phyloP scores from a whole-genome alignment of 2,329 filamentous ascomycete species.

The Botrytis elliptica region DNA sequence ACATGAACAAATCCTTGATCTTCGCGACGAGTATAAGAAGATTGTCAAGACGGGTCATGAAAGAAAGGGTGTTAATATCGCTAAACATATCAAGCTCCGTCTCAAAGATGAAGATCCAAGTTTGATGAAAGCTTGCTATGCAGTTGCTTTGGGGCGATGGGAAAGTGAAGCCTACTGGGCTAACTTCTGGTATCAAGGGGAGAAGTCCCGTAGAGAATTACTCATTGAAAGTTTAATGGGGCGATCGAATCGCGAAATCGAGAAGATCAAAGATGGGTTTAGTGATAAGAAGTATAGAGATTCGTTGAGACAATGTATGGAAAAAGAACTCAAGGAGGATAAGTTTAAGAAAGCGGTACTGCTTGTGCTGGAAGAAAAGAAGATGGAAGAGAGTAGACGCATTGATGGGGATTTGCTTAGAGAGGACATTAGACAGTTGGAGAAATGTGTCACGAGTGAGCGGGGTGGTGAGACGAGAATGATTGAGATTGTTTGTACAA shows the following conservation, averaged over 20 bases:
- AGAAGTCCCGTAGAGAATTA: constrained; percentile 79
- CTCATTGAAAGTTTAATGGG: constrained; percentile 94
- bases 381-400: constrained; percentile 68
- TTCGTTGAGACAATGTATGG: constrained; percentile 80
- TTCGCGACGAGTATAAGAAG: constrained; percentile 87
- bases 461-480: constrained; percentile 86
- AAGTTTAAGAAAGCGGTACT: constrained; percentile 92
- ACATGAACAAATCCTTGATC: constrained; percentile 81
- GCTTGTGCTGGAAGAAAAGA: constrained; percentile 74
- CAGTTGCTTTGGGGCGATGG: constrained; percentile 84
- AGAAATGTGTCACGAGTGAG: constrained; percentile 65
- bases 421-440: constrained; percentile 71
- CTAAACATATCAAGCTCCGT: constrained; percentile 76
- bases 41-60: constrained; percentile 75
- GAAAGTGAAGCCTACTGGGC: constrained; percentile 97
- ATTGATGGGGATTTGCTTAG: constrained; percentile 53
- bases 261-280: constrained; percentile 82
- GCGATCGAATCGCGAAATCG: constrained; percentile 81
- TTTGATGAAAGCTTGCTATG: constrained; percentile 89
- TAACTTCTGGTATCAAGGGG: constrained; percentile 94
- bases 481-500: constrained; percentile 76
- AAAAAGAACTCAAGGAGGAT: constrained; percentile 87
- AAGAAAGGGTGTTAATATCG: constrained; percentile 77
- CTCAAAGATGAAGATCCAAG: constrained; percentile 71
- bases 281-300: constrained; percentile 89